These are phyloP conservation scores for Waltergamsia citrina DNA, from an alignment of 2,329 filamentous ascomycete genomes.

Conservation along the genomic window DNA sequence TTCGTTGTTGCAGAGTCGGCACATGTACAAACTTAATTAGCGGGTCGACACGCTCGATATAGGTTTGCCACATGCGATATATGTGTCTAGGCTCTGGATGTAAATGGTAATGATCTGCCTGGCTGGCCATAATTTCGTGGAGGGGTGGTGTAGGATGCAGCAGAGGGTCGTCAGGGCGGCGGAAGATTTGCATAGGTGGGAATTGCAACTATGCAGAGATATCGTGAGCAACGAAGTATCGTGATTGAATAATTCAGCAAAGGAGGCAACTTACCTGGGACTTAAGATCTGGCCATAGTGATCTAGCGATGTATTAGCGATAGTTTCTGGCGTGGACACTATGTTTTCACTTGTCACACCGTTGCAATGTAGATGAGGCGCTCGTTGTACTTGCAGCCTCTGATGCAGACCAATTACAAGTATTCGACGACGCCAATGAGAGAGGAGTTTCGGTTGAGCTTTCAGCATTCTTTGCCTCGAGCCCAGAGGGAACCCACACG, in stretches of 20 bases:
- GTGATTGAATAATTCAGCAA: background rate
- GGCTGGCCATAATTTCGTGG: conserved; percentile 1
- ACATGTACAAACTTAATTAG: conserved; percentile 20
- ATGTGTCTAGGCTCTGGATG: conserved; percentile 20
- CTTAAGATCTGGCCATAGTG: conserved; percentile 10
- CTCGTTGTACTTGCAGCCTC: too few species aligned
- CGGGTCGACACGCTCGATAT: conserved; percentile 20
- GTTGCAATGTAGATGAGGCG: too few species aligned
- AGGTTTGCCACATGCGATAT: conserved; percentile 19
- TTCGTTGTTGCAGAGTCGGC: conserved; percentile 18
- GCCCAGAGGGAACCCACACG: conserved; percentile 13
- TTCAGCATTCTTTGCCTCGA: conserved; percentile 4
- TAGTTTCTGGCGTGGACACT: too few species aligned
- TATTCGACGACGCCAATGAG: too few species aligned
- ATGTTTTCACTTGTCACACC: fast-evolving
- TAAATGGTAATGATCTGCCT: background rate
- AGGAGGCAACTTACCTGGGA: conserved; percentile 1
- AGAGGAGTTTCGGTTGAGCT: background rate
- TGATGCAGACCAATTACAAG: too few species aligned
- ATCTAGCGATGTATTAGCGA: too few species aligned
- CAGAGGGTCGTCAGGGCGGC: conserved; percentile 11
- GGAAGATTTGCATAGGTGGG: conserved; percentile 10
- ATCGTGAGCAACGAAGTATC: background rate
- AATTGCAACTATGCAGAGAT: conserved; percentile 10
- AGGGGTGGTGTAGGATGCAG: conserved; percentile 8